A percentile compares a stretch with the other conserved stretches of the same genome.
These are phyloP conservation scores for Solanum aculeatissimum DNA, from an alignment of 305 asterid genomes.

Conservation along the genomic window DNA sequence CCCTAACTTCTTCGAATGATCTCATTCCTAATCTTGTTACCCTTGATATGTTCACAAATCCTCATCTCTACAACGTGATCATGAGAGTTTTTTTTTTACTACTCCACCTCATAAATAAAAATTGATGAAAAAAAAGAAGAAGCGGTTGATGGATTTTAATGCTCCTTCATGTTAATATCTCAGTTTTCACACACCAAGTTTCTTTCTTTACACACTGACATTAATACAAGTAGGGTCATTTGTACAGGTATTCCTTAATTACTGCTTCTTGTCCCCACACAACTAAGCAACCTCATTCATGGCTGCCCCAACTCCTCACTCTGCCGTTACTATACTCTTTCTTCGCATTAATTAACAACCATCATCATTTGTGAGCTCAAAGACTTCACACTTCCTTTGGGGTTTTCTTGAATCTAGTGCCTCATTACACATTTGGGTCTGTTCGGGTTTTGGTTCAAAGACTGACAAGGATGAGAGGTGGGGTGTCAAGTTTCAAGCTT, in stretches of 20 bases:
- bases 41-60: too few relatives aligned
- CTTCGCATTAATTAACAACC: not conserved
- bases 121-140: not conserved
- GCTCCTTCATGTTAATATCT: conserved; percentile 4
- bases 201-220: not conserved
- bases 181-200: not conserved
- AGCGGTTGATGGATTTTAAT: conserved; percentile 11
- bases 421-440: not conserved
- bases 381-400: not conserved
- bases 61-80: too few relatives aligned
- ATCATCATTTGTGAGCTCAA: not conserved
- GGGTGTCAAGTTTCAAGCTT: conserved; percentile 18
- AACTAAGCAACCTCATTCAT: conserved; percentile 66
- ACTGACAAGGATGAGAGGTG: conserved; percentile 38
- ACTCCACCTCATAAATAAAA: too few relatives aligned
- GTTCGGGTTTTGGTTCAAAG: conserved; percentile 10
- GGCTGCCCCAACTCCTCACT: conserved; percentile 25
- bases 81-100: too few relatives aligned
- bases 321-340: not conserved
- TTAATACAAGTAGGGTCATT: conserved; percentile 36
- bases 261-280: conserved; percentile 65
- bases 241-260: conserved; percentile 32
- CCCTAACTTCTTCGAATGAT: too few relatives aligned
- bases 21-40: too few relatives aligned
- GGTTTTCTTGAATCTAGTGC: conserved; percentile 6